Evolutionary conservation across 2,329 filamentous ascomycete species (phyloP), one percentile per base, ranked within the genome.

Genomic region (Aschersonia sp.): DNA sequence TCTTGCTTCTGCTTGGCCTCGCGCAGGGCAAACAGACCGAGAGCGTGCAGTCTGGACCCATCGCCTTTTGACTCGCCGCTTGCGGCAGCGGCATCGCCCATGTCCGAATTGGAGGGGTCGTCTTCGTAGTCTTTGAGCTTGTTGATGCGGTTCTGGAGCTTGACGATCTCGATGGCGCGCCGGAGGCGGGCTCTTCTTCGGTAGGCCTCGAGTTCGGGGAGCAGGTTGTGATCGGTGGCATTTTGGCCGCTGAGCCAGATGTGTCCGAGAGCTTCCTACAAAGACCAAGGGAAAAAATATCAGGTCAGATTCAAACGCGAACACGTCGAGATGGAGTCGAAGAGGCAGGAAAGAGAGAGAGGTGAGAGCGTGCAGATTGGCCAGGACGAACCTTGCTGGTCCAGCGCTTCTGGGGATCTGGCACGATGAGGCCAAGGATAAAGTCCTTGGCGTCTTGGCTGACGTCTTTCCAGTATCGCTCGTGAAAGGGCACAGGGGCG

Each of bases 381-480:
- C 8, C 12, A 12, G 35, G 6, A 58, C 75, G 53, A 73, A 86
- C 84, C 66, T 83, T 74, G 58, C 87, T 94, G 1, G 83, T 83
- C 57, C 80, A 81, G 56, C 94, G 82, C 56, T 84, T 76, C 44
- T 81, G 75, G 2, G 88, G 84, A 54, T 87, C 76, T 4, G 88
- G 81, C 55, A 90, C 82, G 50, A 98, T 76, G 30, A 98, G 75
- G 49, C 72, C 70, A 51, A 83, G 69, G 66, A 98, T 97, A 63
- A 98, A 98, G 55, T 90, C 81, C 70, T 97, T 98, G 54, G 89
- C 92, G 55, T 97, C 89, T 45, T 84, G 74, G 62, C 89, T 95
- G 58, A 98, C 92, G 56, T 95, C 92, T 63, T 88, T 92, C 92
- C 92, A 98, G 70, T 97, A 98, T 49, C 90, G 81, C 62, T 95